A percentile compares a stretch with the other conserved stretches of the same genome.
These are phyloP conservation scores for Candida nitratophila DNA, from an alignment of 805 yeast genomes.

Conservation along the genomic window DNA sequence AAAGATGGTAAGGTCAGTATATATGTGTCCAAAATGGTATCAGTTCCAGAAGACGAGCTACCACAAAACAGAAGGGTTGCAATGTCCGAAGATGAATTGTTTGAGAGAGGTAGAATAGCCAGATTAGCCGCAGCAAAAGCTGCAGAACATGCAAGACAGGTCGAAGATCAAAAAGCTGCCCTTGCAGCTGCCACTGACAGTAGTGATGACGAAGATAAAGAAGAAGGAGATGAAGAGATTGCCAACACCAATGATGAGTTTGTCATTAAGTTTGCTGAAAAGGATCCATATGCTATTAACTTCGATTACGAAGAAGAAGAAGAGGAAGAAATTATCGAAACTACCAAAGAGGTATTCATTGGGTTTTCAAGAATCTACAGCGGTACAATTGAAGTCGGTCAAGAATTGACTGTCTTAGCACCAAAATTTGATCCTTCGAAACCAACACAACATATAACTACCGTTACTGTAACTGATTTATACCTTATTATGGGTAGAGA, in stretches of 20 bases:
- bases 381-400: slow-evolving; percentile 74
- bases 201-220: neutral
- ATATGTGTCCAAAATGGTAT: slow-evolving; percentile 82
- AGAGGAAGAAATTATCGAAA: slow-evolving; percentile 35
- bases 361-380: slow-evolving; percentile 88
- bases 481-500: slow-evolving; percentile 92
- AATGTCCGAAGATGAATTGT: slow-evolving; percentile 46
- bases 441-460: slow-evolving; percentile 48
- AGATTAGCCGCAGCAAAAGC: slow-evolving; percentile 64
- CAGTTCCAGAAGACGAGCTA: slow-evolving; percentile 75
- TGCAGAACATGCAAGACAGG: slow-evolving; percentile 39
- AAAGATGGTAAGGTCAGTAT: slow-evolving; percentile 60
- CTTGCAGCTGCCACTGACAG: neutral
- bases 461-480: slow-evolving; percentile 58
- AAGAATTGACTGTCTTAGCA: slow-evolving; percentile 66
- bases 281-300: slow-evolving; percentile 9
- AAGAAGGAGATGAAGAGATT: neutral
- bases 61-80: slow-evolving; percentile 46
- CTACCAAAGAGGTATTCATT: slow-evolving; percentile 56
- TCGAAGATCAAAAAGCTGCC: slow-evolving; percentile 18
- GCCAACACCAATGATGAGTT: slow-evolving; percentile 7
- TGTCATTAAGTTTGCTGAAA: slow-evolving; percentile 9
- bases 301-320: slow-evolving; percentile 47
- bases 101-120: slow-evolving; percentile 57
- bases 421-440: slow-evolving; percentile 77